phyloP scores from a whole-genome alignment of 768 basidiomycete species.

The Auricularia heimuer region DNA sequence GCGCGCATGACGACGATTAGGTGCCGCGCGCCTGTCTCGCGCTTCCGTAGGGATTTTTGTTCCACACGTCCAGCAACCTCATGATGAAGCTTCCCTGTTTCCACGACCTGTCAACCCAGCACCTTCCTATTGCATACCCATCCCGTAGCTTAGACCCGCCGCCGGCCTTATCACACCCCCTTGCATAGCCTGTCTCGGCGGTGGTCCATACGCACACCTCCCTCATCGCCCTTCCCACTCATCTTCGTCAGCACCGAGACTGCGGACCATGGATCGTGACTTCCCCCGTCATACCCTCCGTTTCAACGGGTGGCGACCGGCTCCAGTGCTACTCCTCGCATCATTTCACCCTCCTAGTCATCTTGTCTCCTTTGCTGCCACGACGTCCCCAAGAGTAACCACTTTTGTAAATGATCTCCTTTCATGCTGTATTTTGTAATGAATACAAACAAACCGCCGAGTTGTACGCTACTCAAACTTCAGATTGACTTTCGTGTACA shows the following conservation, averaged over 20 bases:
- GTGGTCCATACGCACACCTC: neutral
- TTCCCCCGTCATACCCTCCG: neutral
- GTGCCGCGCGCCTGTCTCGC: constrained; percentile 18
- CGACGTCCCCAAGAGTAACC: neutral
- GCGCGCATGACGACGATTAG: constrained; percentile 27
- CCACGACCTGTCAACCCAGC: neutral
- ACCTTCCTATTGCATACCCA: neutral
- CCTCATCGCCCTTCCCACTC: neutral
- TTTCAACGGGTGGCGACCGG: neutral
- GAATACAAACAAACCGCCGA: neutral
- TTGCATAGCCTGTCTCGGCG: neutral
- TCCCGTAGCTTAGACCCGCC: neutral
- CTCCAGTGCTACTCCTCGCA: neutral
- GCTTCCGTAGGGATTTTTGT: neutral
- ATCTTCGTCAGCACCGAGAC: neutral
- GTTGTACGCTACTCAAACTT: neutral
- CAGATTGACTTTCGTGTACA: neutral
- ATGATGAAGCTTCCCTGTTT: neutral
- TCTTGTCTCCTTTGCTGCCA: neutral
- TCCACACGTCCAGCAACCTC: neutral
- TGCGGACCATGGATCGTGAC: neutral
- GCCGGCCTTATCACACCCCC: neutral
- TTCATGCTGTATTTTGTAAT: neutral
- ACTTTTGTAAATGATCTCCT: neutral
- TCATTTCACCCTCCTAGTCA: neutral